Conservation (phyloP, 179 eudicot genomes). For the Spinacia oleracea region DNA sequence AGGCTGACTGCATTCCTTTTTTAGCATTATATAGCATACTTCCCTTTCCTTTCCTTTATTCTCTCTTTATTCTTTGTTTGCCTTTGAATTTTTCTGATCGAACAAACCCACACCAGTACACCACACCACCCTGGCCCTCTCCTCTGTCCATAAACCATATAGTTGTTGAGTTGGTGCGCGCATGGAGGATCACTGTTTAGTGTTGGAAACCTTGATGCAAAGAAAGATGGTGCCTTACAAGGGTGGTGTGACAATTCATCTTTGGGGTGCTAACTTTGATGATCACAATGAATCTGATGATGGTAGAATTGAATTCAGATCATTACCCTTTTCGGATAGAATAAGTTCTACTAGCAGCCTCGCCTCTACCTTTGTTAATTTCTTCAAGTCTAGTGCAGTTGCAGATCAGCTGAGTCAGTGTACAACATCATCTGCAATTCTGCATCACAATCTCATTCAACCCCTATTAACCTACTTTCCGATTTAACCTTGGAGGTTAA, state of each 20-base stretch:
- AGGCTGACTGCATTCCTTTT: conserved; percentile 26
- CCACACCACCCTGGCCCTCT: background rate
- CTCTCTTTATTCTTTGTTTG: conserved; percentile 16
- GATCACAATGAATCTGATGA: conserved; percentile 8
- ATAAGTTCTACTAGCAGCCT: conserved; percentile 17
- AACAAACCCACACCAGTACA: too few species aligned
- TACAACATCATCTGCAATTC: too few species aligned
- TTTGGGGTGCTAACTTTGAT: conserved; percentile 11
- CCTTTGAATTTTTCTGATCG: conserved; percentile 12
- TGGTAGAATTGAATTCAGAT: conserved; percentile 16
- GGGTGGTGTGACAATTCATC: conserved; percentile 17
- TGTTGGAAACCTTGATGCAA: conserved; percentile 37
- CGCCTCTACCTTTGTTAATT: too few species aligned
- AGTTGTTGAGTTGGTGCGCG: too few species aligned
- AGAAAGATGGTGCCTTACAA: conserved; percentile 34
- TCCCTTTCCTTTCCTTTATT: conserved; percentile 24
- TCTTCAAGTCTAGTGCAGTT: too few species aligned
- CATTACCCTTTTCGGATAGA: conserved; percentile 23
- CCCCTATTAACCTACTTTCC: too few species aligned
- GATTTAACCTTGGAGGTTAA: too few species aligned
- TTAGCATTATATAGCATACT: conserved; percentile 27
- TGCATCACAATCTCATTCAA: too few species aligned
- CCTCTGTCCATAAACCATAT: background rate
- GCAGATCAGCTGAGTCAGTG: too few species aligned
- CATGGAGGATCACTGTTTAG: conserved; percentile 47